These are phyloP conservation scores for Trichomonas vaginalis DNA, from an alignment of 208 protist genomes.

Conservation along the genomic window DNA sequence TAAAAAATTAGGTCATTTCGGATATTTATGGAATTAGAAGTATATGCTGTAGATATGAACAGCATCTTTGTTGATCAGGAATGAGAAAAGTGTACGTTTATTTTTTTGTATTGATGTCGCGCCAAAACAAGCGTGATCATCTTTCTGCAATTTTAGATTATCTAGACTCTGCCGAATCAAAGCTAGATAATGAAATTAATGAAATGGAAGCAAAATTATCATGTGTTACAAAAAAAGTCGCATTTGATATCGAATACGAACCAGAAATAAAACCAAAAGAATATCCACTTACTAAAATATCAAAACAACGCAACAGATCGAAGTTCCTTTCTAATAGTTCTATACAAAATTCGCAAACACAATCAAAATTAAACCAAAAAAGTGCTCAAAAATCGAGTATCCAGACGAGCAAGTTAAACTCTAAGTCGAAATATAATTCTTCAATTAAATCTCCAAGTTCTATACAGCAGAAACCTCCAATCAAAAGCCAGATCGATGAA, in stretches of 20 bases:
- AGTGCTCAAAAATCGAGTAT: neutral
- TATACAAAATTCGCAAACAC: neutral
- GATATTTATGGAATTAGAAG: too few relatives aligned
- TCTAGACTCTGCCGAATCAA: neutral
- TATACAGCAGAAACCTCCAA: neutral
- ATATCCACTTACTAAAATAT: neutral
- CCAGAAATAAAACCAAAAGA: neutral
- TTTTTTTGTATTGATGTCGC: too few relatives aligned
- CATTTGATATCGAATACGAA: neutral
- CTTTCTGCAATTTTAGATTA: neutral
- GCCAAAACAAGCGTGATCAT: neutral
- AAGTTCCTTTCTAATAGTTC: too few relatives aligned
- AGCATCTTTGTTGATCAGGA: too few relatives aligned
- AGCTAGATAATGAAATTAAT: neutral
- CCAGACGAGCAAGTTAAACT: too few relatives aligned
- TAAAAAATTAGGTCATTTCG: too few relatives aligned
- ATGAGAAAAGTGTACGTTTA: too few relatives aligned
- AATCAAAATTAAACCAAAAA: neutral
- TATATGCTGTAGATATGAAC: too few relatives aligned
- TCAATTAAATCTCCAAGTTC: too few relatives aligned
- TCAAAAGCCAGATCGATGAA: neutral
- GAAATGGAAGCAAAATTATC: neutral
- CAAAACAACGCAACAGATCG: neutral
- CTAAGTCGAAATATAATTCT: too few relatives aligned
- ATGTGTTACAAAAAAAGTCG: neutral